phyloP scores from a whole-genome alignment of 257 asterid genomes.

The Solanum bulbocastanum region DNA sequence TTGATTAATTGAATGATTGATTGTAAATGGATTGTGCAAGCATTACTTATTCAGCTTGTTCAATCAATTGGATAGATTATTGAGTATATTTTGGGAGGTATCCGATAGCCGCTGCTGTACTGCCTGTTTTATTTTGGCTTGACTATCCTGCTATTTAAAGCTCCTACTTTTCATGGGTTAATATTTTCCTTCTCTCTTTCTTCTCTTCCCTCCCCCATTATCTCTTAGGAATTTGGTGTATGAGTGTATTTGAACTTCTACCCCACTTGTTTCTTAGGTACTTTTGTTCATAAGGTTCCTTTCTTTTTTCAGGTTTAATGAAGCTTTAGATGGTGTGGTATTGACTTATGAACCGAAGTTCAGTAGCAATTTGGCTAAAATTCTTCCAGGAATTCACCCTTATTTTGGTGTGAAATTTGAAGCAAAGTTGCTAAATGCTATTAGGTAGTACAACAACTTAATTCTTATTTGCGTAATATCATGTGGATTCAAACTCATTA shows the following conservation, averaged over 20 bases:
- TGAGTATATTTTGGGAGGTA: not conserved
- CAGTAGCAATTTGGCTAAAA: slow-evolving; percentile 33
- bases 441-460: slow-evolving; percentile 28
- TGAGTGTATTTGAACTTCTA: not conserved
- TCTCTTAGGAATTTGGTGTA: not conserved
- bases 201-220: not conserved
- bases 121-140: not conserved
- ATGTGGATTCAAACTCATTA: not conserved
- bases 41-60: not conserved
- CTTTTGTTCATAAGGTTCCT: not conserved
- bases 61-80: not conserved
- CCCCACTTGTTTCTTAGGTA: not conserved
- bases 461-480: not conserved
- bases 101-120: not conserved
- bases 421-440: slow-evolving; percentile 44
- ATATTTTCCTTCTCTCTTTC: not conserved
- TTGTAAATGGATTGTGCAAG: not conserved
- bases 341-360: slow-evolving; percentile 56
- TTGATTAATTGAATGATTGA: too few species aligned
- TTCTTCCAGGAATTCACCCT: slow-evolving; percentile 59
- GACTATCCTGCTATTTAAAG: not conserved
- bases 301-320: slow-evolving; percentile 39
- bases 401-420: slow-evolving; percentile 46
- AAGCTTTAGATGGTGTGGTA: slow-evolving; percentile 65
- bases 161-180: not conserved